These are phyloP conservation scores for Sarocladium oryzae DNA, from an alignment of 2,329 filamentous ascomycete species.

Conservation along the genomic window DNA sequence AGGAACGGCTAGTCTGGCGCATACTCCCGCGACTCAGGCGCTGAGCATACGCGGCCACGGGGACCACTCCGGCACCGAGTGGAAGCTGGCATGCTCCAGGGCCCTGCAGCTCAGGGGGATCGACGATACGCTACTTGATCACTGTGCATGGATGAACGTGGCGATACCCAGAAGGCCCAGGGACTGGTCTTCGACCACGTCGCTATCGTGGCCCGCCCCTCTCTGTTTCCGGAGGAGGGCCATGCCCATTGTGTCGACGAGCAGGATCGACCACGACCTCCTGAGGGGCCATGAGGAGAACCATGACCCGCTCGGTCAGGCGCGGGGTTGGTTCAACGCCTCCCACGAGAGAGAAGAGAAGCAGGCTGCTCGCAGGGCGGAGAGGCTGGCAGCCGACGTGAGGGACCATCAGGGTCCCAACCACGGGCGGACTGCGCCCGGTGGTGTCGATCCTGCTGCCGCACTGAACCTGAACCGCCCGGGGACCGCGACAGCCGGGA, in stretches of 20 bases:
- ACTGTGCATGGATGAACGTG: slow-evolving; percentile 45
- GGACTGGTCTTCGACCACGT: slow-evolving; percentile 26
- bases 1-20: slow-evolving; percentile 32
- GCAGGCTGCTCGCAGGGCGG: slow-evolving; percentile 41
- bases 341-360: slow-evolving; percentile 40
- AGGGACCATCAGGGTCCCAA: slow-evolving; percentile 32
- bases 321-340: slow-evolving; percentile 42
- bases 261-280: slow-evolving; percentile 32
- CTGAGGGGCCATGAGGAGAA: slow-evolving; percentile 32
- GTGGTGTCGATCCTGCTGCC: neutral
- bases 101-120: slow-evolving; percentile 46
- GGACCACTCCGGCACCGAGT: slow-evolving; percentile 35
- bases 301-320: slow-evolving; percentile 42
- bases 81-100: slow-evolving; percentile 44
- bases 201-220: slow-evolving; percentile 47
- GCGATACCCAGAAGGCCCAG: slow-evolving; percentile 40
- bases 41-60: slow-evolving; percentile 33
- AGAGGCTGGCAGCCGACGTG: slow-evolving; percentile 36
- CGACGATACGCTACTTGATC: slow-evolving; percentile 34
- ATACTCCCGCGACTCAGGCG: slow-evolving; percentile 48
- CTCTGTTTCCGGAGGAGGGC: slow-evolving; percentile 46
- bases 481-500: slow-evolving; percentile 39
- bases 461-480: slow-evolving; percentile 34
- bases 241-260: slow-evolving; percentile 32
- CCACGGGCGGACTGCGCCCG: slow-evolving; percentile 21